Conservation (phyloP, 2,329 filamentous ascomycete species). For the Penicillium decumbens region DNA sequence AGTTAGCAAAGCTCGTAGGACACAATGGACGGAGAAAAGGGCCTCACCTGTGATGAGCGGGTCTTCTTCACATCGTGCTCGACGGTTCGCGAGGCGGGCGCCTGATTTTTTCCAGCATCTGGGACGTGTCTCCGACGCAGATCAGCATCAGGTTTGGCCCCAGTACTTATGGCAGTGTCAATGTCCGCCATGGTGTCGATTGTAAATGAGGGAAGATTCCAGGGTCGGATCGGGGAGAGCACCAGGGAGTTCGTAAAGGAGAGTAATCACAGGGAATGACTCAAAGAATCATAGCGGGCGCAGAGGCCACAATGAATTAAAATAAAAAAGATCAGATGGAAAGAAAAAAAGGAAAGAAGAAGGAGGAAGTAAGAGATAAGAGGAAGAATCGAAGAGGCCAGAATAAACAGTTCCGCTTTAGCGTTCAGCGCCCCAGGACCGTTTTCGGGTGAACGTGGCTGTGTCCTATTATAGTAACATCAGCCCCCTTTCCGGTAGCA, state of each 20-base stretch:
- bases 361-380: constrained; percentile 9
- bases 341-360: constrained; percentile 9
- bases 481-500: background rate
- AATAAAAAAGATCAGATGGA: constrained; percentile 9
- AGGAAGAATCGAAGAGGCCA: constrained; percentile 13
- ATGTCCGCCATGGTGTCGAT: constrained; percentile 29
- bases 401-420: constrained; percentile 18
- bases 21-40: background rate
- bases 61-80: constrained; percentile 35
- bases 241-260: constrained; percentile 2
- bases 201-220: background rate
- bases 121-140: constrained; percentile 43
- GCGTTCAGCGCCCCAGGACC: constrained; percentile 7
- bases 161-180: constrained; percentile 34
- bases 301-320: constrained; percentile 7
- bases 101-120: constrained; percentile 28
- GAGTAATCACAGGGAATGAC: constrained; percentile 5
- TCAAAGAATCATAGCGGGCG: constrained; percentile 21
- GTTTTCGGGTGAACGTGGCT: constrained; percentile 18
- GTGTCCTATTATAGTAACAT: background rate
- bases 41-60: constrained; percentile 32
- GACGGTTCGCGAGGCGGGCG: constrained; percentile 13
- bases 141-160: constrained; percentile 33
- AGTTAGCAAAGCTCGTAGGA: constrained; percentile 1
- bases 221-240: background rate